Percentiles rank a stretch among this genome's conserved stretches.
These are phyloP conservation scores for Clarireedia monteithiana DNA, from an alignment of 2,329 filamentous ascomycete genomes.

Conservation along the genomic window DNA sequence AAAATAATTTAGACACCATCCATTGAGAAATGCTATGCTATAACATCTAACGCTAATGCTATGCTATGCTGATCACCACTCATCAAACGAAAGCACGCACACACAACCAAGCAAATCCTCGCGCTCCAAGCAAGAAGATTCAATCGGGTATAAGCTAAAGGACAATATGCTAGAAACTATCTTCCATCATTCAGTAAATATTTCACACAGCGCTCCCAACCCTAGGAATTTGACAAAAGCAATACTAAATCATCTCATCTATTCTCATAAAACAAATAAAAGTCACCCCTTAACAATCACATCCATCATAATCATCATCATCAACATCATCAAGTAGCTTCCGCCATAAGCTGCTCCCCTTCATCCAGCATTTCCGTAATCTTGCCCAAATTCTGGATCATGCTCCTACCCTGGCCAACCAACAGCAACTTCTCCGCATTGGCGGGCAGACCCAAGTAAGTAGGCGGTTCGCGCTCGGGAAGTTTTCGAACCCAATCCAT, in stretches of 20 bases:
- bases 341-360: slow-evolving; percentile 80
- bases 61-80: not conserved
- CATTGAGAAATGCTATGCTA: too few species aligned
- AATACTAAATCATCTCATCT: not conserved
- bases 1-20: too few species aligned
- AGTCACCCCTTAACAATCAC: not conserved
- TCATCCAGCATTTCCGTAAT: slow-evolving; percentile 88
- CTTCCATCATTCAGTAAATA: too few species aligned
- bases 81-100: not conserved
- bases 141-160: not conserved
- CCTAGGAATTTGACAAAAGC: not conserved
- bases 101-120: not conserved
- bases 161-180: not conserved
- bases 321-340: slow-evolving; percentile 32
- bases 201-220: not conserved
- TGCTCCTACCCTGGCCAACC: slow-evolving; percentile 75
- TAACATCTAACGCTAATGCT: not conserved
- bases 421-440: slow-evolving; percentile 95
- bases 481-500: slow-evolving; percentile 84
- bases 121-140: not conserved
- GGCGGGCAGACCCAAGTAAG: slow-evolving; percentile 84
- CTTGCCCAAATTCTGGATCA: slow-evolving; percentile 77
- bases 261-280: slow-evolving; percentile 1
- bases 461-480: slow-evolving; percentile 92
- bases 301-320: not conserved